Conservation (phyloP, 2,329 filamentous ascomycete species). For the Stromatinia cepivora region DNA sequence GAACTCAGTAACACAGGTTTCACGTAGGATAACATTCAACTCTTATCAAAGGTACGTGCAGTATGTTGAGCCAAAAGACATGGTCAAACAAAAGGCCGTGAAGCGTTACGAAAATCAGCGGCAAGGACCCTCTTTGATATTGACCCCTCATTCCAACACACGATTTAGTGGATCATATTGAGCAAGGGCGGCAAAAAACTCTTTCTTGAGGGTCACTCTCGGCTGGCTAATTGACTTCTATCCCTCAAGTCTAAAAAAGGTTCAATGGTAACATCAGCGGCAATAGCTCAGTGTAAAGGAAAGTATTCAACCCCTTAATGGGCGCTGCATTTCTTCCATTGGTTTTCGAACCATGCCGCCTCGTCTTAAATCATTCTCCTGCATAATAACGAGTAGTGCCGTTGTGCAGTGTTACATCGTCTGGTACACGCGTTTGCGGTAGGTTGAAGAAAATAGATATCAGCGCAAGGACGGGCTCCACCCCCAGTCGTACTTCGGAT, state of each 20-base stretch:
- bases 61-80: background rate
- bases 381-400: conserved; percentile 2
- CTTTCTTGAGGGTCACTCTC: background rate
- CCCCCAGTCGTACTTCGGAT: conserved; percentile 1
- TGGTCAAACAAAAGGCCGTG: background rate
- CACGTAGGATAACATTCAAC: background rate
- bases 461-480: background rate
- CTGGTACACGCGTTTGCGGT: background rate
- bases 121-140: conserved; percentile 2
- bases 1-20: background rate
- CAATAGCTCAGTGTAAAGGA: background rate
- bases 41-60: background rate
- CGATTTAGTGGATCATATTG: background rate
- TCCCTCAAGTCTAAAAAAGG: background rate
- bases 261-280: conserved; percentile 7
- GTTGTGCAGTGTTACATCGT: background rate
- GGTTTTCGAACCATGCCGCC: background rate
- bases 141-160: background rate
- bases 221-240: background rate
- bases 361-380: background rate
- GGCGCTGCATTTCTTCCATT: background rate
- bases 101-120: background rate
- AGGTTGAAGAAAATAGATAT: background rate
- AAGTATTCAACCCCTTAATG: background rate
- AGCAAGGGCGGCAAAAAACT: background rate